Percentiles rank a stretch among this genome's conserved stretches.
Evolutionary conservation across 345 rosid species (phyloP).

Genomic region (Salix dunnii): DNA sequence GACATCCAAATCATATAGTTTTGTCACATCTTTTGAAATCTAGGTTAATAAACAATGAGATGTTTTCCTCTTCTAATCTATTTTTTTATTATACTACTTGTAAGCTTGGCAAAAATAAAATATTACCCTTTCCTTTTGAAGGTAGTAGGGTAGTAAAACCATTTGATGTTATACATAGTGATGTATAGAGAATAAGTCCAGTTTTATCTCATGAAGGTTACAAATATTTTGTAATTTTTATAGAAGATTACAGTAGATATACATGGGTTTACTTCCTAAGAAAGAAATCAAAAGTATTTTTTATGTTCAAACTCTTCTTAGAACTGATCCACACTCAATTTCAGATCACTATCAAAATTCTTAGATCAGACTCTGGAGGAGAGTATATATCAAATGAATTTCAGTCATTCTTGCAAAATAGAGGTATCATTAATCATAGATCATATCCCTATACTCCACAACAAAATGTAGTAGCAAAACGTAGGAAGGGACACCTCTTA

Average conservation of each 20-base stretch:
- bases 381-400: not conserved
- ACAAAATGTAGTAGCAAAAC: not conserved
- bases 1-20: no score
- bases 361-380: not conserved
- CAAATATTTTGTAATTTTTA: not conserved
- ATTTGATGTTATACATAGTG: no score
- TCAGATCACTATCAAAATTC: not conserved
- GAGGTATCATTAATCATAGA: not conserved
- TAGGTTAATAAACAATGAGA: no score
- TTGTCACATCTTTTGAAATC: no score
- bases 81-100: not conserved
- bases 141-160: no score
- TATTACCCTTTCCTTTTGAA: no score
- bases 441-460: slow-evolving; percentile 5
- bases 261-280: no score
- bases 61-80: not conserved
- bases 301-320: not conserved
- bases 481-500: not conserved
- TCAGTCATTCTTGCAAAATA: not conserved
- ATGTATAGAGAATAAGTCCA: no score
- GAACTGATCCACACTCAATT: not conserved
- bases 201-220: no score
- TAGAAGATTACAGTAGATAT: not conserved
- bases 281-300: not conserved
- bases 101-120: no score